A percentile compares a stretch with the other conserved stretches of the same genome.
Evolutionary conservation across 768 basidiomycete species (phyloP).

Genomic region (Kwoniella sp.): DNA sequence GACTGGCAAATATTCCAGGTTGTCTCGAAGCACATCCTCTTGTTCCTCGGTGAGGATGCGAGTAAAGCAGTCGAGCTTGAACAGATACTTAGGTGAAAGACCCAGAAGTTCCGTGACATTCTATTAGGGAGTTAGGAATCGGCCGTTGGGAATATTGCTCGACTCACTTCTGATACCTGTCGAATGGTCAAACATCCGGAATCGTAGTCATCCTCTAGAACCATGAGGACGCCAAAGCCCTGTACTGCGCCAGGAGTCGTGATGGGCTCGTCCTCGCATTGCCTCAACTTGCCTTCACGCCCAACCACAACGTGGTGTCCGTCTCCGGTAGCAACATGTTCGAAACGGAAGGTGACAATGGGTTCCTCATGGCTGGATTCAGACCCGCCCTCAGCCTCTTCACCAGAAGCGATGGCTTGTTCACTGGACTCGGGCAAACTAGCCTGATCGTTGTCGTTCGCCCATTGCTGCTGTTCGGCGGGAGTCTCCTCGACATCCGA

Average conservation of each 20-base stretch:
- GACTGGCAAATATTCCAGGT: constrained; percentile 62
- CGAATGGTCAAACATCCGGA: constrained; percentile 59
- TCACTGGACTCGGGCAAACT: constrained; percentile 19
- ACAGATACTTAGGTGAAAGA: constrained; percentile 65
- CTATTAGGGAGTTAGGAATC: constrained; percentile 50
- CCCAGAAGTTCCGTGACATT: constrained; percentile 73
- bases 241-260: constrained; percentile 76
- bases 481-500: neutral
- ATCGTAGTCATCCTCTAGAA: constrained; percentile 61
- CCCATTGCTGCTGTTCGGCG: neutral
- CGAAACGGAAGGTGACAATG: constrained; percentile 61
- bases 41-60: constrained; percentile 65
- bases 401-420: constrained; percentile 6
- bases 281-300: constrained; percentile 61
- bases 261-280: constrained; percentile 83
- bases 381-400: constrained; percentile 1
- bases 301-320: constrained; percentile 70
- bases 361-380: constrained; percentile 42
- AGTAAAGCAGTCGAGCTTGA: constrained; percentile 68
- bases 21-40: constrained; percentile 66
- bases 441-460: neutral
- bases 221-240: constrained; percentile 75
- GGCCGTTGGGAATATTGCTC: neutral
- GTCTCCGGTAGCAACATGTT: constrained; percentile 61
- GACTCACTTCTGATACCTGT: constrained; percentile 71